Percentiles rank a stretch among this genome's conserved stretches.
phyloP scores from a whole-genome alignment of 2,329 filamentous ascomycete genomes.

The Trematosphaeria pertusa region DNA sequence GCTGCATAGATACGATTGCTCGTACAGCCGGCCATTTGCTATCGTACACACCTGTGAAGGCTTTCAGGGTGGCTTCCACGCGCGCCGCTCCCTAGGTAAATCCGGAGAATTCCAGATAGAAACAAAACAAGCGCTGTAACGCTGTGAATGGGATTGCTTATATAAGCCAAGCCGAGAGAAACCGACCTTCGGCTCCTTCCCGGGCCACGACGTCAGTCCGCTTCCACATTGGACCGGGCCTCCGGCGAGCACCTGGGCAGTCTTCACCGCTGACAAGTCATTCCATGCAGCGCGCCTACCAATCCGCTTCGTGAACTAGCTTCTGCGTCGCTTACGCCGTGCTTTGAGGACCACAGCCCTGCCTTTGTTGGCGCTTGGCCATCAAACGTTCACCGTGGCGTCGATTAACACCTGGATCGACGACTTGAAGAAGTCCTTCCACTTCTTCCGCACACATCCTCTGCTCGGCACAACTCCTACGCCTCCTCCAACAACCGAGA shows the following conservation, averaged over 20 bases:
- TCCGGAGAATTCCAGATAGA: too few relatives aligned
- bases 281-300: constrained; percentile 25
- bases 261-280: constrained; percentile 26
- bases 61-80: too few relatives aligned
- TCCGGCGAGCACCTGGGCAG: constrained; percentile 20
- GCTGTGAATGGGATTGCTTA: too few relatives aligned
- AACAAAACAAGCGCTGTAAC: too few relatives aligned
- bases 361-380: constrained; percentile 9
- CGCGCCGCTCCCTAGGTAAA: too few relatives aligned
- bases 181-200: too few relatives aligned
- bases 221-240: too few relatives aligned
- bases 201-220: constrained; percentile 26
- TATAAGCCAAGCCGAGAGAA: too few relatives aligned
- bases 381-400: constrained; percentile 42
- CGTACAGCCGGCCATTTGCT: too few relatives aligned
- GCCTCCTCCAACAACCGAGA: constrained; percentile 14
- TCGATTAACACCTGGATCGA: constrained; percentile 39
- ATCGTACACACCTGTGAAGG: too few relatives aligned
- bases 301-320: constrained; percentile 15
- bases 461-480: constrained; percentile 31
- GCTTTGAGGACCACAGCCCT: neutral
- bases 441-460: constrained; percentile 42
- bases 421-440: constrained; percentile 46
- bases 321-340: constrained; percentile 18
- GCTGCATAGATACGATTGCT: too few relatives aligned